Evolutionary conservation across 73 alveolate species (phyloP).

Genomic region (Stentor coeruleus): DNA sequence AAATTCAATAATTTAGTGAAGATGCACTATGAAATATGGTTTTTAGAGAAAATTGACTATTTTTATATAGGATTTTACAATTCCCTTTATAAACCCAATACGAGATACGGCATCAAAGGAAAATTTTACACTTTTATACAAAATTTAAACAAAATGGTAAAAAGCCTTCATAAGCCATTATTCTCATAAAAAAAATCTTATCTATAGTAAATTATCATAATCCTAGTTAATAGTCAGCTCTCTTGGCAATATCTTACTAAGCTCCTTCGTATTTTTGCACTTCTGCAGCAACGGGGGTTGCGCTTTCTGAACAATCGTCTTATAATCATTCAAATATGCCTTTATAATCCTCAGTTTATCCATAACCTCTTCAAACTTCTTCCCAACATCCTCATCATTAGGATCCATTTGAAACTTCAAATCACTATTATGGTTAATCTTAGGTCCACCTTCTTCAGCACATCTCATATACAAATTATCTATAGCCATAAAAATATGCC

Average conservation of each 20-base stretch:
- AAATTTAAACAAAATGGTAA: too few relatives aligned
- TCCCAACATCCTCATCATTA: neutral
- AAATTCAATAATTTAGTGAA: too few relatives aligned
- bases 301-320: neutral
- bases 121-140: too few relatives aligned
- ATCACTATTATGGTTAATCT: conserved; percentile 12
- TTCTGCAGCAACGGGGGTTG: neutral
- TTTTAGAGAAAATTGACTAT: too few relatives aligned
- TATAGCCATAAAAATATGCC: conserved; percentile 28
- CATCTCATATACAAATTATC: conserved; percentile 28
- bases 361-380: neutral
- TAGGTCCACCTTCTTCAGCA: conserved; percentile 13
- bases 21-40: too few relatives aligned
- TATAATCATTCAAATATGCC: conserved; percentile 24
- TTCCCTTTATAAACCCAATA: too few relatives aligned
- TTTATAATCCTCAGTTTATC: conserved; percentile 14
- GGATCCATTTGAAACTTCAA: neutral
- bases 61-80: too few relatives aligned
- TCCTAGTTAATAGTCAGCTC: neutral
- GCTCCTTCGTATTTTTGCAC: neutral
- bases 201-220: too few relatives aligned
- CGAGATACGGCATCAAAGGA: too few relatives aligned
- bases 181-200: too few relatives aligned
- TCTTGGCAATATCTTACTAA: neutral
- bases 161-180: too few relatives aligned